A percentile compares a stretch with the other conserved stretches of the same genome.
Conservation (phyloP, 2,329 filamentous ascomycete genomes). For the Trichoderma hamatum region DNA sequence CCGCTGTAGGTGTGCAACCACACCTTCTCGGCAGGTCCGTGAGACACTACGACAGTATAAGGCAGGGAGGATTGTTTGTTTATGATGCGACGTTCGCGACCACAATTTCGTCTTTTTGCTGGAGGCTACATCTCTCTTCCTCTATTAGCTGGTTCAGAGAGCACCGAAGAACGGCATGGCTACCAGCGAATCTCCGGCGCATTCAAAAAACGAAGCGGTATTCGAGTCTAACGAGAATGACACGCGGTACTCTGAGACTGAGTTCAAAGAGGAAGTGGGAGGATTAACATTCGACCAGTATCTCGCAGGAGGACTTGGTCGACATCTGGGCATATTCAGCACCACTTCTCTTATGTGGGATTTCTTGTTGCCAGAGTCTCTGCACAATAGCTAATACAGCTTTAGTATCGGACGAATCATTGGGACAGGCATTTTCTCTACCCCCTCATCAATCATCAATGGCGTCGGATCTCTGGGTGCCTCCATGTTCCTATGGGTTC, state of each 20-base stretch:
- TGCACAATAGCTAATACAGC: not conserved
- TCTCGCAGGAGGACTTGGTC: constrained; percentile 31
- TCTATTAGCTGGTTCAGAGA: not conserved
- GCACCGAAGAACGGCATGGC: not conserved
- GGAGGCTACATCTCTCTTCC: not conserved
- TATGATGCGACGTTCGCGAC: not conserved
- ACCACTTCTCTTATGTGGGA: constrained; percentile 32
- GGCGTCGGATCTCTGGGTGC: constrained; percentile 32
- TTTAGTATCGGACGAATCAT: constrained; percentile 32
- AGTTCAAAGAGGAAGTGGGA: constrained; percentile 29
- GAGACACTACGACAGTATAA: not conserved
- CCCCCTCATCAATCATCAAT: constrained; percentile 31
- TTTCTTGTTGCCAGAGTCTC: not conserved
- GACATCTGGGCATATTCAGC: constrained; percentile 32
- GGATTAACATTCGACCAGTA: constrained; percentile 31
- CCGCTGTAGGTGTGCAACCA: constrained; percentile 23
- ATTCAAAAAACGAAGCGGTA: not conserved
- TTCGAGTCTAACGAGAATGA: constrained; percentile 9
- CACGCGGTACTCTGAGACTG: not conserved
- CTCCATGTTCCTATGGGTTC: constrained; percentile 30
- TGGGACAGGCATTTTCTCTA: constrained; percentile 33
- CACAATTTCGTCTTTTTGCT: not conserved
- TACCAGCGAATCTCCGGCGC: constrained; percentile 7
- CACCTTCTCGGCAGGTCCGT: constrained; percentile 15
- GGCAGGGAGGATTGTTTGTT: not conserved